These are phyloP conservation scores for Colletotrichum tanaceti DNA, from an alignment of 2,329 filamentous ascomycete species.

Conservation along the genomic window DNA sequence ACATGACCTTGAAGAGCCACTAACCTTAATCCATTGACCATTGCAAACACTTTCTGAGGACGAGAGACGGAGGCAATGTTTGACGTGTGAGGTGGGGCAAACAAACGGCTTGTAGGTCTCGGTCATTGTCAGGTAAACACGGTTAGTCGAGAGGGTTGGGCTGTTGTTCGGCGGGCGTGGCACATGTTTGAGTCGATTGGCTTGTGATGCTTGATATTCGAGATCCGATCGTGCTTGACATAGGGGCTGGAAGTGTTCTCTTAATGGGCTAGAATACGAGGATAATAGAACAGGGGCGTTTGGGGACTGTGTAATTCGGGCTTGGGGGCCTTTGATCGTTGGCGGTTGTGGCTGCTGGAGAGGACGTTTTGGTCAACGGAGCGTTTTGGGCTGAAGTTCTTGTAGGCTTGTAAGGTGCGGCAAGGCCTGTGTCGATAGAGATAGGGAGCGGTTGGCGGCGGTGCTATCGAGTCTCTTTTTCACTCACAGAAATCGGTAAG, in stretches of 20 bases:
- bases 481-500: no score
- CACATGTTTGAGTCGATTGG: slow-evolving; percentile 1
- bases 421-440: slow-evolving; percentile 5
- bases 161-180: background rate
- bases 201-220: background rate
- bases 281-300: background rate
- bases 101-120: background rate
- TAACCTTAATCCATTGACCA: background rate
- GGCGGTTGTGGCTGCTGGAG: slow-evolving; percentile 8
- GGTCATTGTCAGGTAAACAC: background rate
- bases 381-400: background rate
- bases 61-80: background rate
- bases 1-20: background rate
- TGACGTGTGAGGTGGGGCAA: background rate
- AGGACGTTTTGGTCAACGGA: background rate
- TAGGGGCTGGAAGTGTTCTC: background rate
- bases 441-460: background rate
- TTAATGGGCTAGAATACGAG: slow-evolving; percentile 21
- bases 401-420: background rate
- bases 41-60: background rate
- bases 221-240: background rate
- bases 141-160: background rate
- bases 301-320: slow-evolving; percentile 6
- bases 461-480: background rate
- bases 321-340: background rate